Base-by-base conservation (phyloP, 1,284 basidiomycete species). In the Laetiporus sulphureus region DNA sequence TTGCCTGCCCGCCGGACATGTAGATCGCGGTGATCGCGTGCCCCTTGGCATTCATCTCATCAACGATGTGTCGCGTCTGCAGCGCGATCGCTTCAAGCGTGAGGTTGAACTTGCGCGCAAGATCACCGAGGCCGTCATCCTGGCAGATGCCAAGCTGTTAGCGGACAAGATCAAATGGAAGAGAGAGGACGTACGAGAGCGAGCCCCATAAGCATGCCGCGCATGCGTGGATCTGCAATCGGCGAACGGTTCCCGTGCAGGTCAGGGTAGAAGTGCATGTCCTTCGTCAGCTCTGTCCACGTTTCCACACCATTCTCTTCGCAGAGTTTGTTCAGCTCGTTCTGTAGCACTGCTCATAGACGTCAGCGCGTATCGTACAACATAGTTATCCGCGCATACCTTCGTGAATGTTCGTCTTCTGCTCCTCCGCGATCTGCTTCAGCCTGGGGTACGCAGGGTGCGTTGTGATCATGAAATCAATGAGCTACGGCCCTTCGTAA, bases 181-280 rank as follows among this genome's bases (percentile, higher is more conserved):
- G 39, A 24, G 36, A 5, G 15, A 21, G 31, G 13, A 59, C 70
- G 35, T 56, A 79, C 81, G 40, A 98, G 78, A 32, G 83, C 75
- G 38, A 98, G 77, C 13, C 96, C 95, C 33, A 83, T 75, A 47
- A 98, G 82, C 49, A 92, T 88, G 15, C 96, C 95, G 30, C 85
- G 75, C 93, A 98, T 97, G 41, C 78, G 79, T 19, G 88, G 75
- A 62, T 99, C 96, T 1, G 95, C 95, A 36, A 99, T 81, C 0
- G 95, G 96, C 0, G 94, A 97, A 46, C 95, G 79, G 65, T 99
- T 99, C 24, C 93, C 87, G 56, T 89, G 86, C 48, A 97, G 74
- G 61, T 99, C 94, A 1, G 95, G 94, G 64, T 98, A 99, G 59
- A 98, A 77, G 59, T 96, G 90, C 41, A 95, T 66, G 60, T 96